Evolutionary conservation across 345 rosid species (phyloP), one percentile per base, ranked within the genome.

Genomic region (Ceriops tagal): DNA sequence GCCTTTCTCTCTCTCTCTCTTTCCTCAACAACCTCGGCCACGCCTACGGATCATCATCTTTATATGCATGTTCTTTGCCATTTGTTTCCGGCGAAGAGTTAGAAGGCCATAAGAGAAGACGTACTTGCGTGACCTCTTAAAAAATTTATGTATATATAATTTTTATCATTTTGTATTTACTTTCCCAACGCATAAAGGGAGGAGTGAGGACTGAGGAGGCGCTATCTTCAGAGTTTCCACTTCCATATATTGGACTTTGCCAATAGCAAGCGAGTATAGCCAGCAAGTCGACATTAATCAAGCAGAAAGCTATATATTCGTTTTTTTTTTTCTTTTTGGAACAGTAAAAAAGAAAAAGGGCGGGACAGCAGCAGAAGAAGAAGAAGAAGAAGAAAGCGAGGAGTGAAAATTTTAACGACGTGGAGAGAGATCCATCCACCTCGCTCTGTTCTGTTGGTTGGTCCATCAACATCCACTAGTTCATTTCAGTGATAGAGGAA

Each of bases 11-110:
- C 53, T 75, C 58, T 28, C 19, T 16, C 10, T 18, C 64, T 59
- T 24, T 6, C 15, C 2, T 20, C 59, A 18, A 7, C n/a, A 52
- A n/a, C 76, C 58, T 58, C 21, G 62, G 70, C 46, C 47, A 9
- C 58, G 67, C 53, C 75, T 78, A 63, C 74, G 65, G 49, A 39
- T 74, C 92, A 85, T 79, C 90, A 84, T 85, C 96, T 87, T 86
- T 87, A 67, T 83, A 74, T 83, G 89, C 78, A 53, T 76, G 65
- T 77, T 75, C 75, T 75, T 63, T 73, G 83, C 80, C 79, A 43
- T 69, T 65, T 77, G 72, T 72, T 77, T 69, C 86, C 86, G 75
- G 71, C 83, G 65, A 74, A 72, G 47, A 66, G 51, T n/a, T 66
- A 34, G 82, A 35, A 35, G 15, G 56, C 35, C 20, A 57, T 15